Percentiles rank a stretch among this genome's conserved stretches.
Evolutionary conservation across 768 basidiomycete genomes (phyloP).

Genomic region (Suillus subluteus): DNA sequence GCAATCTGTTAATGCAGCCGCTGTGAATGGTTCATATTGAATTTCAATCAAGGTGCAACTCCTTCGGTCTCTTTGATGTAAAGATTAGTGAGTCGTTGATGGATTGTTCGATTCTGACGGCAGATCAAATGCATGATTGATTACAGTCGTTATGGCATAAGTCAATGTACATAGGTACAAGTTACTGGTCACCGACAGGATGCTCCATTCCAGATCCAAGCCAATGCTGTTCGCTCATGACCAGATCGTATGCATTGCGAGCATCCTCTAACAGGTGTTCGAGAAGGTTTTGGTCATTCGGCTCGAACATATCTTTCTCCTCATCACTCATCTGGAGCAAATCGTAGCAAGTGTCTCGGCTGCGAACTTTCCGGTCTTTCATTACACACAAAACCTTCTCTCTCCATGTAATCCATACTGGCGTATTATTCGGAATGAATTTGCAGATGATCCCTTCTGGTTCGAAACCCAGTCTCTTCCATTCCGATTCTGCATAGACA

Average conservation of each 20-base stretch:
- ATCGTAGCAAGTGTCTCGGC: background rate
- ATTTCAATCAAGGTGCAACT: background rate
- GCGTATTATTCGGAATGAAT: conserved; percentile 15
- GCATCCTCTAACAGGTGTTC: background rate
- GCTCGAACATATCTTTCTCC: background rate
- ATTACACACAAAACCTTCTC: background rate
- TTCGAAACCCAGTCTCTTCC: background rate
- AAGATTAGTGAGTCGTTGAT: background rate
- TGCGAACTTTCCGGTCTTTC: background rate
- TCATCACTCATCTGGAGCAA: background rate
- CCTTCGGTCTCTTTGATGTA: background rate
- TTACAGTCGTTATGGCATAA: background rate
- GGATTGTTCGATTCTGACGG: background rate
- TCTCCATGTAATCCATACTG: conserved; percentile 11
- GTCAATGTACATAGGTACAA: background rate
- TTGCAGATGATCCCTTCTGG: conserved; percentile 8
- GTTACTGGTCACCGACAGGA: background rate
- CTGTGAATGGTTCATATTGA: no score
- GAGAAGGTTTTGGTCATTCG: background rate
- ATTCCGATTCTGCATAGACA: background rate
- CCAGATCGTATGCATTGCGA: background rate
- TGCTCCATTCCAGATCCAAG: background rate
- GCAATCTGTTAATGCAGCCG: no score
- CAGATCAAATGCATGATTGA: background rate
- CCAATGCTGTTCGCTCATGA: background rate